A percentile compares a stretch with the other conserved stretches of the same genome.
These are phyloP conservation scores for Hyaloscypha variabilis DNA, from an alignment of 495 filamentous ascomycete genomes.

Conservation along the genomic window DNA sequence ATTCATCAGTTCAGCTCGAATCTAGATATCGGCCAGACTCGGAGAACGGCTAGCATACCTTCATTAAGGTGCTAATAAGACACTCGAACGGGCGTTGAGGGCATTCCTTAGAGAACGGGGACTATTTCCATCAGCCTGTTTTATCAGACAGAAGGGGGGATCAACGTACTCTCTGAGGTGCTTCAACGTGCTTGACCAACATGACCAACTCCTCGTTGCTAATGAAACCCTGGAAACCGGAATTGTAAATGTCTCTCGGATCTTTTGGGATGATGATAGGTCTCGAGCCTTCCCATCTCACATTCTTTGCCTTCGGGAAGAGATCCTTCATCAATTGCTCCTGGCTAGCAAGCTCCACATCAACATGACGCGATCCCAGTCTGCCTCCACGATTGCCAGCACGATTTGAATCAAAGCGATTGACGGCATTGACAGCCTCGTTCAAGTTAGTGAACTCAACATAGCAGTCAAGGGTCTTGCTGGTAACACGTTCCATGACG, in stretches of 20 bases:
- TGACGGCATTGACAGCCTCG: slow-evolving; percentile 57
- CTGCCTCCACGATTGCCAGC: slow-evolving; percentile 49
- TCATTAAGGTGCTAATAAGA: slow-evolving; percentile 73
- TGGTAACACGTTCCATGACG: slow-evolving; percentile 78
- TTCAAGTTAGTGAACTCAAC: slow-evolving; percentile 62
- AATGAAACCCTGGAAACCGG: slow-evolving; percentile 70
- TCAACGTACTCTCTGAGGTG: slow-evolving; percentile 62
- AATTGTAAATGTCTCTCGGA: slow-evolving; percentile 55
- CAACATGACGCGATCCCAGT: slow-evolving; percentile 66
- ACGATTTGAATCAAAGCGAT: slow-evolving; percentile 44
- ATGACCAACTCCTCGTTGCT: slow-evolving; percentile 71
- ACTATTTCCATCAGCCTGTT: slow-evolving; percentile 45
- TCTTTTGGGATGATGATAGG: slow-evolving; percentile 46
- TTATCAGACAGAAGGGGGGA: background rate
- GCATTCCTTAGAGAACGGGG: slow-evolving; percentile 63
- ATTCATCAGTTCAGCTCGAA: background rate
- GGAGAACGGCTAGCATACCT: slow-evolving; percentile 44
- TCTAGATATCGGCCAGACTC: background rate
- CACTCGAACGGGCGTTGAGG: slow-evolving; percentile 76
- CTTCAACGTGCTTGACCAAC: slow-evolving; percentile 66
- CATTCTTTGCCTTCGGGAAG: slow-evolving; percentile 68
- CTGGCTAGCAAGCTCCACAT: slow-evolving; percentile 63
- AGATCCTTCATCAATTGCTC: slow-evolving; percentile 63
- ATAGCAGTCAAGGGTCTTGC: slow-evolving; percentile 77
- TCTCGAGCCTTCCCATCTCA: slow-evolving; percentile 56